phyloP scores from a whole-genome alignment of 768 basidiomycete genomes.

The Trametes villosa region DNA sequence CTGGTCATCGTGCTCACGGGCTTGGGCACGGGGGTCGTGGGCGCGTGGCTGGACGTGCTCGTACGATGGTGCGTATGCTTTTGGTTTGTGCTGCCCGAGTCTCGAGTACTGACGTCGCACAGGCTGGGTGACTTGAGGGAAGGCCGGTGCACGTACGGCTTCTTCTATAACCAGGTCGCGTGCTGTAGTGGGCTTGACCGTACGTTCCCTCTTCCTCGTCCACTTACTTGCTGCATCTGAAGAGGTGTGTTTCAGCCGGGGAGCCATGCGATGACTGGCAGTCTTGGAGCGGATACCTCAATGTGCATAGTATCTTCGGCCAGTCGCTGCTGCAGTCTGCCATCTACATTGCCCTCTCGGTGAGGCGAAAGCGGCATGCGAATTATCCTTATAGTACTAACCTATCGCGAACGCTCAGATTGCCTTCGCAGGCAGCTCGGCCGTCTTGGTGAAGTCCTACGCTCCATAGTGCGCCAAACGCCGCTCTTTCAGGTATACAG shows the following conservation, averaged over 20 bases:
- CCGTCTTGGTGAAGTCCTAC: constrained; percentile 63
- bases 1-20: constrained; percentile 70
- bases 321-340: constrained; percentile 68
- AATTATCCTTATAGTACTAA: not conserved
- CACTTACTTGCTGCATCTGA: not conserved
- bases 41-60: constrained; percentile 74
- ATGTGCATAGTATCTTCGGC: constrained; percentile 56
- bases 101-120: not conserved
- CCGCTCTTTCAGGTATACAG: not conserved
- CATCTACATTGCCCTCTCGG: constrained; percentile 66
- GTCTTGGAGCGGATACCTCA: constrained; percentile 66
- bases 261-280: constrained; percentile 70
- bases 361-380: constrained; percentile 28
- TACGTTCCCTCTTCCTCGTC: constrained; percentile 34
- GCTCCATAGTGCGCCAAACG: constrained; percentile 64
- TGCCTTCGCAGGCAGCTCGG: constrained; percentile 64
- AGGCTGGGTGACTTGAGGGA: constrained; percentile 75
- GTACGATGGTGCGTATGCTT: constrained; percentile 61
- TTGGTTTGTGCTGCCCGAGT: not conserved
- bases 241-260: no score
- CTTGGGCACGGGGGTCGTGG: constrained; percentile 66
- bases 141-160: constrained; percentile 67
- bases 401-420: constrained; percentile 43
- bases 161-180: constrained; percentile 72
- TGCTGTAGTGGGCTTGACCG: constrained; percentile 71